Evolutionary conservation across 163 green algal genomes (phyloP), one percentile per base, ranked within the genome.

Genomic region (Chlorella variabilis): DNA sequence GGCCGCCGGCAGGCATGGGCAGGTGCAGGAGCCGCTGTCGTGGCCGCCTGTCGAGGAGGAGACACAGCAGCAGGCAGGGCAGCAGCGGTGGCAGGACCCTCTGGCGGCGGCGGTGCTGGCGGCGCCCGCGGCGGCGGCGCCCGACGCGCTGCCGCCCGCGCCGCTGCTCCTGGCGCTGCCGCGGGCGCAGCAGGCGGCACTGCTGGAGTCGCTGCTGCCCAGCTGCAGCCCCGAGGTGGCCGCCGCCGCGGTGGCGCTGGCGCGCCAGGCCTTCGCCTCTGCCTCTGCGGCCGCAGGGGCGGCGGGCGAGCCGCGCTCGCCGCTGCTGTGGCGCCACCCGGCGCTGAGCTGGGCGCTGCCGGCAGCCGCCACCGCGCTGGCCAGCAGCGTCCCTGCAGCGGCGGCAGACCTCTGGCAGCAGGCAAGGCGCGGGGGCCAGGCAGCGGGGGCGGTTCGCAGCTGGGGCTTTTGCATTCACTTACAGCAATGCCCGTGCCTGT

Each of bases 341-440:
- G 23, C 39, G 33, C 59, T 79, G 3, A 70, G 63, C 36, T 84
- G 78, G 78, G 68, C 36, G 34, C 48, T 79, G 31, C 68, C 78
- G 8, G 13, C 18, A 2, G 78, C 78, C 18, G 68, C 78, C 42
- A 42, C 59, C 25, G 78, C 78, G 8, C 67, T 84, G 0, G 1
- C 34, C 7, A 68, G 42, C 67, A 68, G 59, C 49, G 34, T 38
- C 1, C 78, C 78, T 6, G 7, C 66, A 2, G 78, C 78, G 17
- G 25, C 51, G 3, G 41, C 78, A 18, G 21, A 38, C 3, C 68
- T 84, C 13, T 84, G 78, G 78, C 23, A 58, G 31, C 71, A 80
- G 71, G 78, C 54, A 61, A 77, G 61, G 51, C 6, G 27, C 6
- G 27, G 59, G 13, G 54, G 54, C 7, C 4, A n/a, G 13, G 54